Base-by-base conservation (phyloP, 2,329 filamentous ascomycete species). In the Penicillium digitatum region DNA sequence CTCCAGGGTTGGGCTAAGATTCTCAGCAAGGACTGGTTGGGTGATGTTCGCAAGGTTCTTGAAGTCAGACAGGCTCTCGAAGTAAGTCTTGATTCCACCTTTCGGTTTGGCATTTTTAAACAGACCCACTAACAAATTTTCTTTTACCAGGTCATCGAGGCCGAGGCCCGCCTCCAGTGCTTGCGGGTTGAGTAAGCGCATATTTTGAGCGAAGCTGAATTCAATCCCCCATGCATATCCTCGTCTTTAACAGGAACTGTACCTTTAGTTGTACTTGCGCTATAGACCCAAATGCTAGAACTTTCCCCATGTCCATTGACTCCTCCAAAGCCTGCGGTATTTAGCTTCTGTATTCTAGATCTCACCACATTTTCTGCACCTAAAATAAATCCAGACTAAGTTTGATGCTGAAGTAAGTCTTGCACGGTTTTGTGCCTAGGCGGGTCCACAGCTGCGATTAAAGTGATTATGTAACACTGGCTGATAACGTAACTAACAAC, bases 21-120 rank as follows among this genome's bases (percentile, higher is more conserved):
- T 38, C 77, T 99, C 70, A 95, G 90, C 75, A 86, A 88, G 69
- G 94, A 99, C 74, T 99, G 94, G 94, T 76, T 99, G 64, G 82
- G 82, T 49, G 94, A 99, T 80, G 89, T 91, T 59, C 85, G 94
- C 72, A 88, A 91, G 77, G 90, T 95, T 62, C 79, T 99, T 68
- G 94, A 99, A 78, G 94, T 97, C 62, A 87, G 89, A 76, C 94
- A 99, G 78, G 94, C 94, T 68, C 81, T 99, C 67, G 94, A 99
- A 75, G 94, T 96, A 76, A 85, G 87, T 82, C 31, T 37, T 42
- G 14, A 22, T 37, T 32, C 12, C 8, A 16, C 16, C 5, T 39
- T 24, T 32, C 11, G 9, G 7, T 51, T 38, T 34, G 31, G n/a
- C 22, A 29, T 16, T 45, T 18, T 20, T 4, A 6, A 18, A 48